Evolutionary conservation across 495 filamentous ascomycete genomes (phyloP), one percentile per base, ranked within the genome.

Genomic region (Penicillium paradoxum): DNA sequence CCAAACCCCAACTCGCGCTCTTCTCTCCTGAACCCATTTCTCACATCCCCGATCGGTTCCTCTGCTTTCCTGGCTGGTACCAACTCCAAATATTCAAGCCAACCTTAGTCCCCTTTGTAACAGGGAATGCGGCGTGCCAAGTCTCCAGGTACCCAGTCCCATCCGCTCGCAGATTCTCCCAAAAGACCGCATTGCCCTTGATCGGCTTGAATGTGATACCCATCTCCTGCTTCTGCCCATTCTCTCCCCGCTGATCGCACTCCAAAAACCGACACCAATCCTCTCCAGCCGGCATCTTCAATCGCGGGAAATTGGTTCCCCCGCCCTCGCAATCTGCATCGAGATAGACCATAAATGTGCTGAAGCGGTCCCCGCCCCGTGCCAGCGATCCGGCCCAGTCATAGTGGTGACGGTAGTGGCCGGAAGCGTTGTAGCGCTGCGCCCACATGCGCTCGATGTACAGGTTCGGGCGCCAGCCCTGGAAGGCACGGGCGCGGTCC

Each of bases 81-180:
- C 72, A 75, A 60, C 72, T 71, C 86, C 86, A 91, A 59, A 90
- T 86, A 72, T 91, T 91, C 82, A 91, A 78, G n/a, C 86, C 87
- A 45, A 89, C 77, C 75, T 91, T 91, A 46, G 68, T 78, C 21
- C 87, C 87, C 50, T 69, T 72, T 34, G 73, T 78, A 6, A 90
- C 85, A 32, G 85, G 84, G 60, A 87, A 61, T 29, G 85, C 84
- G 6, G 85, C 85, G 74, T 91, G 87, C 67, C 87, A 77, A 30
- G 79, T 84, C 67, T 82, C 75, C 57, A 77, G 68, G 66, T 87
- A 83, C 24, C 84, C 85, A 6, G 62, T 70, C 39, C 86, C 85
- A 70, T 84, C 79, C 3, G 74, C 63, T 15, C 74, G 57, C 54
- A 91, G 60, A 70, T 91, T 91, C 72, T 82, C 79, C 86, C 87